These are phyloP conservation scores for Chenopodium quinoa DNA, from an alignment of 148 eudicot genomes.

Conservation along the genomic window DNA sequence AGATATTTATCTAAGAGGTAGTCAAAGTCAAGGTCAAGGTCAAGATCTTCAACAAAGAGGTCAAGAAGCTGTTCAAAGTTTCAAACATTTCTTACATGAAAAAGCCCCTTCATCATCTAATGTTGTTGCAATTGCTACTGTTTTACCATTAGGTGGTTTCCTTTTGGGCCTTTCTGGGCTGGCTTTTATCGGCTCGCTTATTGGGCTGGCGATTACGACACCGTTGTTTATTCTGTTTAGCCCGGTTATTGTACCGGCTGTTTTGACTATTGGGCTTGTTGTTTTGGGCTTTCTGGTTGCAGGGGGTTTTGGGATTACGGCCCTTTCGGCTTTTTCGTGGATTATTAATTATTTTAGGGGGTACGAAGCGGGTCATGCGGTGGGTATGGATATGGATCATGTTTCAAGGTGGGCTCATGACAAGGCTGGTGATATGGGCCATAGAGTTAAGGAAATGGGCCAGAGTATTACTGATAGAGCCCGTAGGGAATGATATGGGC, in stretches of 20 bases:
- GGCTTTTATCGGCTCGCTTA: slow-evolving; percentile 40
- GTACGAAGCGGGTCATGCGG: not conserved
- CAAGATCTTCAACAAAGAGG: slow-evolving; percentile 29
- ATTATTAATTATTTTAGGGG: slow-evolving; percentile 36
- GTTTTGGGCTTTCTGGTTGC: slow-evolving; percentile 50
- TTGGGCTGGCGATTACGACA: slow-evolving; percentile 41
- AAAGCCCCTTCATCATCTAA: slow-evolving; percentile 38
- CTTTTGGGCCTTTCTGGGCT: slow-evolving; percentile 48
- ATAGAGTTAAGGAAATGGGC: slow-evolving; percentile 27
- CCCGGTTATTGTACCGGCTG: slow-evolving; percentile 68
- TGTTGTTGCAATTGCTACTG: slow-evolving; percentile 34
- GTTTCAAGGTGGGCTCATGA: slow-evolving; percentile 28
- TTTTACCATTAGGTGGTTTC: slow-evolving; percentile 47
- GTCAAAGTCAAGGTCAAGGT: not conserved
- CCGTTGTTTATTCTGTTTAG: slow-evolving; percentile 68
- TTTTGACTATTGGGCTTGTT: slow-evolving; percentile 37
- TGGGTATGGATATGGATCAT: slow-evolving; percentile 29
- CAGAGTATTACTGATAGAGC: slow-evolving; percentile 16
- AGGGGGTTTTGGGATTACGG: slow-evolving; percentile 57
- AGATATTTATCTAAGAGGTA: not conserved
- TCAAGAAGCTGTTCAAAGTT: slow-evolving; percentile 24
- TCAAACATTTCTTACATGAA: slow-evolving; percentile 23
- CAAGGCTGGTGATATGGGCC: slow-evolving; percentile 40
- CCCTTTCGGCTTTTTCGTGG: slow-evolving; percentile 52
- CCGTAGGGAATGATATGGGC: not conserved